These are phyloP conservation scores for Volvox reticuliferus DNA, from an alignment of 139 green algal genomes.

Conservation along the genomic window DNA sequence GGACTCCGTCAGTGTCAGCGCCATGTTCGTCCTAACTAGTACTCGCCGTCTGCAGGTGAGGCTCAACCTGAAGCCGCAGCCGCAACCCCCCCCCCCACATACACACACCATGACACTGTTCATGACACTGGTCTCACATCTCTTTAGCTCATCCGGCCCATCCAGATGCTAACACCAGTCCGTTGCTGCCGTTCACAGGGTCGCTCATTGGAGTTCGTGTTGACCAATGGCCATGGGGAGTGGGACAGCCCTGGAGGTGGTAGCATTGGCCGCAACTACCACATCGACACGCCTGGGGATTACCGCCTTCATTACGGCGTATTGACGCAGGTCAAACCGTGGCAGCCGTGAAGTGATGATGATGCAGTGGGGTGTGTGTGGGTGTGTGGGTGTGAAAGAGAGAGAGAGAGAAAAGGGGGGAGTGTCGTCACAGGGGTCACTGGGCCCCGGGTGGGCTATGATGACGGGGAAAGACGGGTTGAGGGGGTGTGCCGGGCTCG, in stretches of 20 bases:
- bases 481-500: neutral
- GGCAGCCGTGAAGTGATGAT: neutral
- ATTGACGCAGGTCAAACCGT: slow-evolving; percentile 25
- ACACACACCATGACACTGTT: neutral
- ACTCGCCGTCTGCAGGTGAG: too few relatives aligned
- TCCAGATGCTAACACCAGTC: neutral
- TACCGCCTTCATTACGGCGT: slow-evolving; percentile 45
- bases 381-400: too few relatives aligned
- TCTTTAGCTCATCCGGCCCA: neutral
- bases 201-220: slow-evolving; percentile 32
- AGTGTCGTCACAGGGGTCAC: too few relatives aligned
- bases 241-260: slow-evolving; percentile 22
- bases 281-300: slow-evolving; percentile 7
- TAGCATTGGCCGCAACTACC: slow-evolving; percentile 28
- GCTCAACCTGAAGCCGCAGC: neutral
- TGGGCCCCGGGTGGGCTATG: neutral
- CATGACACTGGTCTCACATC: neutral
- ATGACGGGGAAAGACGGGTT: neutral
- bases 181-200: neutral
- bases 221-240: slow-evolving; percentile 38
- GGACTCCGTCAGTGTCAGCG: too few relatives aligned
- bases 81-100: neutral
- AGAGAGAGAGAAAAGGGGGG: neutral
- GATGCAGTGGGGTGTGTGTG: neutral
- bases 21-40: too few relatives aligned